phyloP scores from a whole-genome alignment of 768 basidiomycete genomes.

The Suillus americanus region DNA sequence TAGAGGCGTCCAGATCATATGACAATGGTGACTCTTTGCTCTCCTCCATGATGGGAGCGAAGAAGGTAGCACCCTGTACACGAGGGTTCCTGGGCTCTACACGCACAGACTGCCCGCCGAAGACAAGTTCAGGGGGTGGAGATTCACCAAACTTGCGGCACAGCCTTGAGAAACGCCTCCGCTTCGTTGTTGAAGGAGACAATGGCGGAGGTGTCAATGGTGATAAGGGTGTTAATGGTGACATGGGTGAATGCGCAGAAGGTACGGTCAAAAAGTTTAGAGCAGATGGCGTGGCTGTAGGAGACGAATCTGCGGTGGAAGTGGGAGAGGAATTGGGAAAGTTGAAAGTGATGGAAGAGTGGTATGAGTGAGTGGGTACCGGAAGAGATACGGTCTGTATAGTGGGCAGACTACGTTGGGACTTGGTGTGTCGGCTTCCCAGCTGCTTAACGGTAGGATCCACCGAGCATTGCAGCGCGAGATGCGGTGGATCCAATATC shows the following conservation, averaged over 20 bases:
- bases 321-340: neutral
- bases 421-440: neutral
- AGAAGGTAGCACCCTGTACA: neutral
- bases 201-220: slow-evolving; percentile 18
- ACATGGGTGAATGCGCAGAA: slow-evolving; percentile 3
- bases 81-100: neutral
- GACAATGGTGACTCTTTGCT: neutral
- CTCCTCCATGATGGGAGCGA: neutral
- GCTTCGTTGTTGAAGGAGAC: slow-evolving; percentile 30
- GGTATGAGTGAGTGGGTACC: neutral
- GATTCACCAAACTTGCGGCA: slow-evolving; percentile 35
- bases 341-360: neutral
- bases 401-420: neutral
- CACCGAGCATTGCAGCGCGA: neutral
- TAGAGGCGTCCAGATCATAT: neutral
- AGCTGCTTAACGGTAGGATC: neutral
- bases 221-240: slow-evolving; percentile 1
- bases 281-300: neutral
- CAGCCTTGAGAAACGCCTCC: slow-evolving; percentile 31
- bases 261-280: neutral
- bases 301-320: neutral
- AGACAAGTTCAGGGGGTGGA: slow-evolving; percentile 25
- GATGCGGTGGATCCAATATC: neutral
- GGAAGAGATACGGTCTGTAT: neutral
- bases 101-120: neutral